Conservation (phyloP, 2,329 filamentous ascomycete genomes). For the Fusarium pseudograminearum region DNA sequence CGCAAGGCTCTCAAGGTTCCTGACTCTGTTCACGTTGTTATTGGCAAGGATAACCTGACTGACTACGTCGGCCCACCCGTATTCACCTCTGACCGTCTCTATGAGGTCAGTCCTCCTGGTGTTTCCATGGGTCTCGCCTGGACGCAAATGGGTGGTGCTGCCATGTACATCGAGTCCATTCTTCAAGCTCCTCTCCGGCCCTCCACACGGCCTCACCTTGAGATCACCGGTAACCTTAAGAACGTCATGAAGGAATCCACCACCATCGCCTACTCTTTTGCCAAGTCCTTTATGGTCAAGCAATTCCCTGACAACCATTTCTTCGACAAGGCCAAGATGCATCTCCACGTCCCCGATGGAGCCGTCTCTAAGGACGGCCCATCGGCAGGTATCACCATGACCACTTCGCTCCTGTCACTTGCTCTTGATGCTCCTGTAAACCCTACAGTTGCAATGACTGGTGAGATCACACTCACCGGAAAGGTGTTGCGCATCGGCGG, state of each 20-base stretch:
- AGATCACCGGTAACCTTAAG: constrained; percentile 95
- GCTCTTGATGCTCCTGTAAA: constrained; percentile 82
- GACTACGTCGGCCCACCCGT: constrained; percentile 97
- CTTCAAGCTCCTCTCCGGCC: constrained; percentile 83
- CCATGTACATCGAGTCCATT: constrained; percentile 97
- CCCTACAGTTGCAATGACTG: constrained; percentile 96
- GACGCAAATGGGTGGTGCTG: constrained; percentile 96
- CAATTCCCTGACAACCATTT: constrained; percentile 92
- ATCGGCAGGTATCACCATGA: constrained; percentile 97
- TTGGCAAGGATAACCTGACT: constrained; percentile 89
- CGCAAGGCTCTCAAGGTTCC: constrained; percentile 85
- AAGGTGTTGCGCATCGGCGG: constrained; percentile 97
- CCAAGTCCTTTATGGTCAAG: constrained; percentile 87
- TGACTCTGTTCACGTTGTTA: constrained; percentile 85
- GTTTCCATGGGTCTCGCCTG: constrained; percentile 98
- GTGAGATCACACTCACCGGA: constrained; percentile 94
- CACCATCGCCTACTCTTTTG: constrained; percentile 93
- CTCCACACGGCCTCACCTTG: constrained; percentile 80
- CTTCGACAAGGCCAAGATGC: constrained; percentile 94
- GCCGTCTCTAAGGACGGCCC: constrained; percentile 95
- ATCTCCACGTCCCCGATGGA: constrained; percentile 96
- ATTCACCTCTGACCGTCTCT: constrained; percentile 94
- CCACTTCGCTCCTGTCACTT: constrained; percentile 88
- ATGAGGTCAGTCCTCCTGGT: constrained; percentile 91
- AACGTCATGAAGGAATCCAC: constrained; percentile 99